phyloP scores from a whole-genome alignment of 495 filamentous ascomycete genomes.

The Penicillium pancosmium region DNA sequence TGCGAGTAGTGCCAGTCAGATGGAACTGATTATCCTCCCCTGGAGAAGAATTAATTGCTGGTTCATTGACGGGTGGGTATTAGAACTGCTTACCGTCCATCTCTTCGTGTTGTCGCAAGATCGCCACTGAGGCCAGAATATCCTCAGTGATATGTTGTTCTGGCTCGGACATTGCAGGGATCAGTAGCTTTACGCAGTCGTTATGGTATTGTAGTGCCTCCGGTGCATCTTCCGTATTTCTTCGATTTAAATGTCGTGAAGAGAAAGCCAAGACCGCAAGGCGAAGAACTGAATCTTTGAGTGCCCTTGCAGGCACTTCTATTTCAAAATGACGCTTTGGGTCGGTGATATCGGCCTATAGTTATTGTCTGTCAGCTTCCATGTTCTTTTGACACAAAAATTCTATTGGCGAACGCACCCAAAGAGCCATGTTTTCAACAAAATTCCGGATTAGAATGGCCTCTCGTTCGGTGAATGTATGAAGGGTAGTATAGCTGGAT shows the following conservation, averaged over 20 bases:
- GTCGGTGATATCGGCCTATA: conserved; percentile 36
- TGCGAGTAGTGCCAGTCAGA: conserved; percentile 32
- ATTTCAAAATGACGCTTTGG: conserved; percentile 34
- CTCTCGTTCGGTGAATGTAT: conserved; percentile 25
- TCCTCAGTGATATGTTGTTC: conserved; percentile 27
- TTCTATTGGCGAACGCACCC: conserved; percentile 19
- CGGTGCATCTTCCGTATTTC: conserved; percentile 14
- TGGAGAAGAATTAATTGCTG: conserved; percentile 3
- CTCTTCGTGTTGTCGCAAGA: conserved; percentile 35
- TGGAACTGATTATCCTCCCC: conserved; percentile 38
- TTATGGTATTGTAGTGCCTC: conserved; percentile 37
- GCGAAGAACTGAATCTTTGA: conserved; percentile 30
- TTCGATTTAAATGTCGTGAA: conserved; percentile 31
- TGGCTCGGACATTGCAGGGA: conserved; percentile 28
- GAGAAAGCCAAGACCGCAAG: conserved; percentile 36
- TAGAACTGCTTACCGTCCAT: conserved; percentile 29
- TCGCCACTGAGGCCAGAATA: conserved; percentile 33
- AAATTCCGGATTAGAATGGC: conserved; percentile 32
- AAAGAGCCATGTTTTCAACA: conserved; percentile 38
- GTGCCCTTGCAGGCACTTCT: conserved; percentile 27
- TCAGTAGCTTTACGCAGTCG: conserved; percentile 29
- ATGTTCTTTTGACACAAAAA: not conserved
- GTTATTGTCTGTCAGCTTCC: not conserved
- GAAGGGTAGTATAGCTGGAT: conserved; percentile 2
- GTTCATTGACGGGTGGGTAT: not conserved